Evolutionary conservation across 331 rosid genomes (phyloP), one percentile per base, ranked within the genome.

Genomic region (Arachis monticola): DNA sequence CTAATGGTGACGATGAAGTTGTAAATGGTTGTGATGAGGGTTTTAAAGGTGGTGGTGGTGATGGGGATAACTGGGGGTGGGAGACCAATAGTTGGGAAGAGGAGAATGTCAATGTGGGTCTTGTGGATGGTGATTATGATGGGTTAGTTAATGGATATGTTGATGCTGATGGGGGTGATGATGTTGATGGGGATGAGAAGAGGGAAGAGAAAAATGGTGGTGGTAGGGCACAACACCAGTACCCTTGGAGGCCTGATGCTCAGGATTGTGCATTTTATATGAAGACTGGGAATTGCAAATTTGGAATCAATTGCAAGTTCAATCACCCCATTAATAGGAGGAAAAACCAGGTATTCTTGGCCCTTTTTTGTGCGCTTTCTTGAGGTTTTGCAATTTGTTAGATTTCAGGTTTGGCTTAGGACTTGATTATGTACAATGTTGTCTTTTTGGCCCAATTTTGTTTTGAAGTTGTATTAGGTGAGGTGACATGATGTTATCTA

Each of bases 191-290:
- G 74, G 77, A 7, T 61, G 88, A 79, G 58, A 73, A 64, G 76
- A 79, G 48, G 64, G 82, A 67, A 27, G 90, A 48, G 40, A 73
- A 59, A 60, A 70, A 44, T 71, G 68, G 69, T 17, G 85, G 47
- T n/a, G 85, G 42, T 62, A 64, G 72, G 53, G 64, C 48, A 72
- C 80, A 75, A 72, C 80, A 75, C 9, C 90, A 84, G 60, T 87
- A 82, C 31, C 99, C 99, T 2, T 77, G 90, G 80, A 84, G 99
- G 79, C 97, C 97, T 4, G 99, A 92, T 30, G 98, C 99, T 40
- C 96, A 87, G 76, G 99, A 92, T 77, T 95, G 99, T 73, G 60
- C 92, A 6, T 95, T 75, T 79, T 95, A 90, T 77, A 85, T 95
- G 40, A 95, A 86, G 82, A 95, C 93, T 51, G 97, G 99, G 63